Evolutionary conservation across 2,329 filamentous ascomycete genomes (phyloP), one percentile per base, ranked within the genome.

Genomic region (Pseudogymnoascus sp.): DNA sequence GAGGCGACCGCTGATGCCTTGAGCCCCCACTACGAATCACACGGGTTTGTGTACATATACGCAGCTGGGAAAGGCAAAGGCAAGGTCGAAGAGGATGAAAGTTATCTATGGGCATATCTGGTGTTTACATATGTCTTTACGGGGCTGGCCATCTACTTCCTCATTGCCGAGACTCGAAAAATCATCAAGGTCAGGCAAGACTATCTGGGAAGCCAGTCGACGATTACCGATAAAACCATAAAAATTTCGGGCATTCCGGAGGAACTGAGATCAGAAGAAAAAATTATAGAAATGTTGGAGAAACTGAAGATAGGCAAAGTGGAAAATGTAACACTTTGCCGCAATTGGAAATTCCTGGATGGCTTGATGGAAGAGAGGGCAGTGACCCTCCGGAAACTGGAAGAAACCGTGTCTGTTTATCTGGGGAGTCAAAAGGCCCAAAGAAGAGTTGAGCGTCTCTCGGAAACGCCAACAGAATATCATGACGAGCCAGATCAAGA

Each of bases 61-160:
- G 55, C 28, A 15, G 12, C 30, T 12, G 58, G 19, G n/a, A 38
- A 38, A 35, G 55, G 55, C 28, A 65, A 64, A 6, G 38, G 61
- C 19, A 60, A 57, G 61, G 37, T 63, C 12, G n/a, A 63, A 52
- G 48, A 60, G 12, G 59, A 62, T 37, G 65, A 63, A 10, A 69
- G 65, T 28, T 96, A 92, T 67, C 76, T 96, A 1, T 96, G 92
- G 91, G 89, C 92, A 68, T 96, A 97, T 69, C 82, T 96, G 12
- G 78, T 89, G n/a, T 99, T 99, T 67, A 89, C 91, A 1, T 99
- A 96, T 75, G 79, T 97, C 57, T 99, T 97, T 72, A 92, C 88
- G 5, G 83, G 78, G 1, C 74, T 97, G 39, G 88, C 89, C 0
- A 76, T 96, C 10, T 95, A 92, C 70, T 82, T 92, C 66, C 84